phyloP scores from a whole-genome alignment of 352 stramenopile genomes.

The Phytophthora idaei region DNA sequence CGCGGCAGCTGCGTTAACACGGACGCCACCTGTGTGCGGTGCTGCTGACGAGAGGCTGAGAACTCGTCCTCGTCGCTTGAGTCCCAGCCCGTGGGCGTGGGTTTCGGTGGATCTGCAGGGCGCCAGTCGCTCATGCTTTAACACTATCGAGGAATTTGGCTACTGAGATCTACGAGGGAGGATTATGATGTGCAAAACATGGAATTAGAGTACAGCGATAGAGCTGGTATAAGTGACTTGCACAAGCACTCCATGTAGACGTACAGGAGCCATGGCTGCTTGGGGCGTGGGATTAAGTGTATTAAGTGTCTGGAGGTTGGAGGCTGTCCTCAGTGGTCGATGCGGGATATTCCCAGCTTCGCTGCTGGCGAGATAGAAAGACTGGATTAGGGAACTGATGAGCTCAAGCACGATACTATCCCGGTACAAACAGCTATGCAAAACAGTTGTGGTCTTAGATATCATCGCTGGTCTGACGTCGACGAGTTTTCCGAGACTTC shows the following conservation, averaged over 20 bases:
- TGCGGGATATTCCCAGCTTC: too few species aligned
- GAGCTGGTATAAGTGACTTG: conserved; percentile 2
- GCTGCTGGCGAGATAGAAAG: not conserved
- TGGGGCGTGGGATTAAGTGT: not conserved
- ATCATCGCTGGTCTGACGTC: conserved; percentile 22
- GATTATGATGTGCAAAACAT: conserved; percentile 16
- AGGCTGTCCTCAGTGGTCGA: not conserved
- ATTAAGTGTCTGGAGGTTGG: not conserved
- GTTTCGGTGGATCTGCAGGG: not conserved
- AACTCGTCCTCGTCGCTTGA: conserved; percentile 34
- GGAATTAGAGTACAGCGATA: conserved; percentile 14
- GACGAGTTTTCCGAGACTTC: conserved; percentile 13
- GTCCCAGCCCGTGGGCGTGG: conserved; percentile 12
- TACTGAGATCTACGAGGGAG: conserved; percentile 30
- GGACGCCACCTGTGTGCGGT: conserved; percentile 36
- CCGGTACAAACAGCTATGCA: conserved; percentile 14
- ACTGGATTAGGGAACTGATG: not conserved
- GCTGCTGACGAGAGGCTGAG: conserved; percentile 26
- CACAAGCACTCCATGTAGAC: too few species aligned
- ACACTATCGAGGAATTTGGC: conserved; percentile 9
- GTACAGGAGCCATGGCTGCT: too few species aligned
- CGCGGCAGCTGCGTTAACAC: conserved; percentile 44
- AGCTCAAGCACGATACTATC: not conserved
- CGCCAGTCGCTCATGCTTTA: conserved; percentile 26
- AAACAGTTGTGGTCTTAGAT: conserved; percentile 31